phyloP scores from a whole-genome alignment of 2,329 filamentous ascomycete genomes.

The Colletotrichum coccodes region DNA sequence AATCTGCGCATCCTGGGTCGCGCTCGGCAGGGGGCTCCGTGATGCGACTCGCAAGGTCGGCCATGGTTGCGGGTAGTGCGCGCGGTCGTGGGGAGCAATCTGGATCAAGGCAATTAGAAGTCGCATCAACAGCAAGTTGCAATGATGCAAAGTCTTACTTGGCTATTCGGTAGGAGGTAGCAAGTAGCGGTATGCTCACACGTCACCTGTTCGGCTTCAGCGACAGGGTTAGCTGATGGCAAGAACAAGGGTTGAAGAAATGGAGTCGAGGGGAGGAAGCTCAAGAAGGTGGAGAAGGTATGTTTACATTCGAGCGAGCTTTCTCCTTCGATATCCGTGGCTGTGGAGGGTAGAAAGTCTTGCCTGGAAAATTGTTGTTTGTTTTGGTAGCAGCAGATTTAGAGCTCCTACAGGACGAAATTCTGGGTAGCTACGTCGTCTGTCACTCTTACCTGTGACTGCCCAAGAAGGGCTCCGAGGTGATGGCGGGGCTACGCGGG shows the following conservation, averaged over 20 bases:
- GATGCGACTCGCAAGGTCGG: constrained; percentile 63
- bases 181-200: constrained; percentile 20
- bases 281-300: neutral
- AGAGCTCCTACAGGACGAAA: constrained; percentile 13
- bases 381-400: neutral
- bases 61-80: constrained; percentile 45
- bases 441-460: constrained; percentile 27
- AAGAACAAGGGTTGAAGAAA: neutral
- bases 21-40: constrained; percentile 51
- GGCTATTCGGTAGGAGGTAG: neutral
- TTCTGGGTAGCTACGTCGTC: constrained; percentile 28
- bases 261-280: neutral
- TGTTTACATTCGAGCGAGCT: constrained; percentile 1
- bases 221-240: constrained; percentile 14
- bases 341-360: neutral
- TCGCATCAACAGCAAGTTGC: constrained; percentile 27
- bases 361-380: neutral
- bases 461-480: constrained; percentile 3
- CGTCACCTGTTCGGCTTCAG: constrained; percentile 2
- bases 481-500: constrained; percentile 33
- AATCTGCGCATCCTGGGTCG: constrained; percentile 36
- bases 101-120: constrained; percentile 11
- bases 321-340: neutral
- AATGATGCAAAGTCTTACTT: constrained; percentile 30
- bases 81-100: neutral